Conservation (phyloP, 2,329 filamentous ascomycete species). For the Monosporascus sp. region DNA sequence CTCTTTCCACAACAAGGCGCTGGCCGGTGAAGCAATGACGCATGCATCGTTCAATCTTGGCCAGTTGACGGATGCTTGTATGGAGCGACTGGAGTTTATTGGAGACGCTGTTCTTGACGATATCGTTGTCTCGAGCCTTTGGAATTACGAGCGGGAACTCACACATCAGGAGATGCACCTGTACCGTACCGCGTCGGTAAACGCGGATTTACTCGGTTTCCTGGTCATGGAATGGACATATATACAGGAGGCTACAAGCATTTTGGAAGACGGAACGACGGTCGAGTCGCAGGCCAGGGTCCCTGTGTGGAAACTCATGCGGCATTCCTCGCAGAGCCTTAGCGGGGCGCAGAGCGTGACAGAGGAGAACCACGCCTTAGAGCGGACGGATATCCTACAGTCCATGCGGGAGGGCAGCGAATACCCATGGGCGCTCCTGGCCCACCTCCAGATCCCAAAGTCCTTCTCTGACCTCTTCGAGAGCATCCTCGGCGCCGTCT, state of each 20-base stretch:
- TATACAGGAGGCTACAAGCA: slow-evolving; percentile 25
- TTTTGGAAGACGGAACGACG: slow-evolving; percentile 20
- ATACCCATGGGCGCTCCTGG: slow-evolving; percentile 76
- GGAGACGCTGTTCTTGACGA: slow-evolving; percentile 83
- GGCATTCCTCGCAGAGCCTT: slow-evolving; percentile 49
- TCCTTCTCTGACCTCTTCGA: slow-evolving; percentile 84
- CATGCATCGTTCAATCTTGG: slow-evolving; percentile 58
- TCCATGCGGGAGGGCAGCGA: slow-evolving; percentile 44
- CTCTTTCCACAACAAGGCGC: slow-evolving; percentile 59
- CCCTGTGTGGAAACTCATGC: slow-evolving; percentile 67
- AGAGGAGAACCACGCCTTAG: slow-evolving; percentile 38
- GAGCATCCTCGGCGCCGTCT: slow-evolving; percentile 74
- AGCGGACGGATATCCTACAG: slow-evolving; percentile 44
- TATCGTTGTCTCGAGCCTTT: slow-evolving; percentile 63
- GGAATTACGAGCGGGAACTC: slow-evolving; percentile 37
- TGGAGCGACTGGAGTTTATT: slow-evolving; percentile 80
- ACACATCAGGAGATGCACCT: slow-evolving; percentile 63
- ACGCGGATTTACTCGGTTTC: slow-evolving; percentile 75
- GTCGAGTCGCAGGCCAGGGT: slow-evolving; percentile 22
- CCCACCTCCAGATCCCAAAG: slow-evolving; percentile 63
- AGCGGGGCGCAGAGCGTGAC: slow-evolving; percentile 39
- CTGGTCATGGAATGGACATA: slow-evolving; percentile 57
- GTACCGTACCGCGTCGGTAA: slow-evolving; percentile 71
- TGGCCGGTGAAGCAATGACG: slow-evolving; percentile 76
- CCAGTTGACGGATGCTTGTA: slow-evolving; percentile 32